These are phyloP conservation scores for Cardamine chenopodiifolia DNA, from an alignment of 345 rosid species.

Conservation along the genomic window DNA sequence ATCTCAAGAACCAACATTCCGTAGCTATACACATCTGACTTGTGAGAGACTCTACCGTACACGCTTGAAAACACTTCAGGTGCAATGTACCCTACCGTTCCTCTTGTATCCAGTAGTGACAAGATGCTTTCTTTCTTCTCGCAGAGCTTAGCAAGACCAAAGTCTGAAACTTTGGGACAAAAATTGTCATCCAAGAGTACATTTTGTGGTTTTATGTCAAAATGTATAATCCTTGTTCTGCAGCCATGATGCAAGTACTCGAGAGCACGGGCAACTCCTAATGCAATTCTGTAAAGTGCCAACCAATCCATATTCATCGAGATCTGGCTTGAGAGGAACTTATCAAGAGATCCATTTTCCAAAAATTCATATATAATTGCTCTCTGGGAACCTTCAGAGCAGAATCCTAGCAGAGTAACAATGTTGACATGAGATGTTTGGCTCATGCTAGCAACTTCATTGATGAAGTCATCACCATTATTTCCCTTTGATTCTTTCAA, in stretches of 20 bases:
- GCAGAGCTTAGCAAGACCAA: conserved; percentile 57
- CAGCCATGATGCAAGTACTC: conserved; percentile 59
- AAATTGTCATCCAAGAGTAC: conserved; percentile 48
- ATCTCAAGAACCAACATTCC: conserved; percentile 54
- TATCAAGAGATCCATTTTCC: conserved; percentile 49
- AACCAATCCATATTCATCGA: neutral
- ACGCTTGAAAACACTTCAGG: conserved; percentile 43
- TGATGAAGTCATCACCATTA: conserved; percentile 48
- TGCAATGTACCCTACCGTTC: conserved; percentile 54
- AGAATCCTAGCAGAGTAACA: conserved; percentile 44
- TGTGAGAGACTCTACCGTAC: conserved; percentile 45
- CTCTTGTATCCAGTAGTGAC: conserved; percentile 46
- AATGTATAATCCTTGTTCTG: conserved; percentile 54
- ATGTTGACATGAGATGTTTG: conserved; percentile 55
- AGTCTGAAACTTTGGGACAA: conserved; percentile 54
- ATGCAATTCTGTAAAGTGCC: conserved; percentile 24
- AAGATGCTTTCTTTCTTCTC: conserved; percentile 42
- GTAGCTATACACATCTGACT: conserved; percentile 55
- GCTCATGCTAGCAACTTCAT: conserved; percentile 56
- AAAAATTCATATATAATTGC: conserved; percentile 46
- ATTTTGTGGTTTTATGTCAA: conserved; percentile 57
- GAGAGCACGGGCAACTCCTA: conserved; percentile 51
- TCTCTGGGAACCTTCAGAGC: conserved; percentile 38
- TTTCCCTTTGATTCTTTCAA: conserved; percentile 17
- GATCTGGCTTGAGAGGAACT: conserved; percentile 9